phyloP scores from a whole-genome alignment of 805 yeast genomes.

The Yamadazyma scolyti region DNA sequence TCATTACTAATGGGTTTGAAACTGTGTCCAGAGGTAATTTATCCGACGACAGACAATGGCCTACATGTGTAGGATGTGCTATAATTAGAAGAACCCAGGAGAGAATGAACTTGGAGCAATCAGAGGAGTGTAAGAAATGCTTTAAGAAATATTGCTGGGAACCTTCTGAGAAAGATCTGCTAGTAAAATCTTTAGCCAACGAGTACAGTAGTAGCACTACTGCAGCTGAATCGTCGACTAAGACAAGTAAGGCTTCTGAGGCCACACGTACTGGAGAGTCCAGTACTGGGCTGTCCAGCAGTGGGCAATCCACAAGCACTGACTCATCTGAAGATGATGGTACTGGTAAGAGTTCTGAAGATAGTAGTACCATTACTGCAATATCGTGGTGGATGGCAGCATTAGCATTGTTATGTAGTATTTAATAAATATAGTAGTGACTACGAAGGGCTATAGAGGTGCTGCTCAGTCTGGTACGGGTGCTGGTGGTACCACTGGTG shows the following conservation, averaged over 20 bases:
- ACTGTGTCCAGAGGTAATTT: constrained; percentile 62
- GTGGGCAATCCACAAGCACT: background rate
- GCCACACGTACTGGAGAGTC: too few relatives aligned
- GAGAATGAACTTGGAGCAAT: constrained; percentile 54
- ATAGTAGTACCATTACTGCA: background rate
- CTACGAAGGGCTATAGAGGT: background rate
- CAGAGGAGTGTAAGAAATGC: constrained; percentile 68
- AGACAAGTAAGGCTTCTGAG: too few relatives aligned
- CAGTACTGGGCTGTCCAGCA: too few relatives aligned
- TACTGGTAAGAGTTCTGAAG: background rate
- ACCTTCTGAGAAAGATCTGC: constrained; percentile 6
- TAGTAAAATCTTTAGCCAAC: too few relatives aligned
- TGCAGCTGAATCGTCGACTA: too few relatives aligned
- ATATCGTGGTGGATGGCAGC: too few relatives aligned
- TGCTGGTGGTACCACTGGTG: background rate
- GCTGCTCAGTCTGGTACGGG: background rate
- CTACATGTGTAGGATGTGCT: constrained; percentile 80
- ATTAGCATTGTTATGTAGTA: background rate
- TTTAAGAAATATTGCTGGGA: constrained; percentile 76
- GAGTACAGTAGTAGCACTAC: too few relatives aligned
- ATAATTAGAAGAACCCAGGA: constrained; percentile 74
- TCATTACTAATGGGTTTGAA: constrained; percentile 74
- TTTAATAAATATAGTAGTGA: background rate
- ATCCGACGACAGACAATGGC: constrained; percentile 66
- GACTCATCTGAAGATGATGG: too few relatives aligned